phyloP scores from a whole-genome alignment of 805 yeast genomes.

The Starmerella khaoyaiensis region DNA sequence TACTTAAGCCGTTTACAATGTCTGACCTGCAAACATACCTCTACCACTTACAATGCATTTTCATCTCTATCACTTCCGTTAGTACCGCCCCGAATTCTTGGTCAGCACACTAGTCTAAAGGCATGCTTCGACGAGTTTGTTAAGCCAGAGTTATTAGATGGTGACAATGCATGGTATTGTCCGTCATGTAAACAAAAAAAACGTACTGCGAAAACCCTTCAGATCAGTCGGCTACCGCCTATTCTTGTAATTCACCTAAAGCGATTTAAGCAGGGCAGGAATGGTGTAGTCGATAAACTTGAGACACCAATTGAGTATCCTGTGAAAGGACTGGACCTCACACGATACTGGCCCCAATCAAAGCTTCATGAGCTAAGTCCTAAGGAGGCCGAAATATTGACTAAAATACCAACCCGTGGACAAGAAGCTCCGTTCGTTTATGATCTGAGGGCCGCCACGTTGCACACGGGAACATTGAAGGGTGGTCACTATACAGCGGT shows the following conservation, averaged over 20 bases:
- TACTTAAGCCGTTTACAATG: conserved; percentile 69
- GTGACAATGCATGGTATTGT: conserved; percentile 76
- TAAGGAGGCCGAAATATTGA: conserved; percentile 35
- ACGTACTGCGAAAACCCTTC: conserved; percentile 52
- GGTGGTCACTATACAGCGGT: conserved; percentile 85
- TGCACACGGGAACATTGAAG: conserved; percentile 68
- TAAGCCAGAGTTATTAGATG: conserved; percentile 58
- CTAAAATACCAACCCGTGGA: conserved; percentile 49
- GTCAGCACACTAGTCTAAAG: conserved; percentile 32
- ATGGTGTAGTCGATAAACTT: conserved; percentile 35
- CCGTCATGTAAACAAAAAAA: conserved; percentile 55
- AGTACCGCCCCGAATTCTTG: conserved; percentile 18
- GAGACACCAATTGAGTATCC: conserved; percentile 62
- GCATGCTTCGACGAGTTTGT: conserved; percentile 71
- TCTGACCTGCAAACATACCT: conserved; percentile 55
- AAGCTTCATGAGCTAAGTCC: conserved; percentile 11
- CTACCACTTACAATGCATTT: conserved; percentile 78
- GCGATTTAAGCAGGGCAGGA: conserved; percentile 43
- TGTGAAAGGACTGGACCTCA: conserved; percentile 44
- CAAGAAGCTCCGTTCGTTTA: conserved; percentile 73
- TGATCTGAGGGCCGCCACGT: conserved; percentile 64
- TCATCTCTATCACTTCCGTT: conserved; percentile 70
- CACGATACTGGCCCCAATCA: conserved; percentile 54
- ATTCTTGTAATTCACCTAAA: conserved; percentile 74
- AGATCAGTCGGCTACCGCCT: conserved; percentile 66